A percentile compares a stretch with the other conserved stretches of the same genome.
phyloP scores from a whole-genome alignment of 2,329 filamentous ascomycete species.

The Claviceps africana region DNA sequence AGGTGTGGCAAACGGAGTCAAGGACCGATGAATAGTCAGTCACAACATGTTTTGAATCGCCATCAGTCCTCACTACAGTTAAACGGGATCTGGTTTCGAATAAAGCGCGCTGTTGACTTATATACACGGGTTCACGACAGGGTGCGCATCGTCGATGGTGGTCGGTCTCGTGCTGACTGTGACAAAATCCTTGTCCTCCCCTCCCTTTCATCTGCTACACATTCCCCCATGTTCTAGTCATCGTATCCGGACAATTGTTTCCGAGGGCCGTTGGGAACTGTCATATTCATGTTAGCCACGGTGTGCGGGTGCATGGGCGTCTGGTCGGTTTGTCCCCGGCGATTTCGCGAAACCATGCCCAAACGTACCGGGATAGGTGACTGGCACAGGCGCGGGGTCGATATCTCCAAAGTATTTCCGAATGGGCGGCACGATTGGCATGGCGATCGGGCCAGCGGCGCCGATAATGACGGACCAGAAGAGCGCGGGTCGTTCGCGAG shows the following conservation, averaged over 20 bases:
- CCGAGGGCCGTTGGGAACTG: slow-evolving; percentile 44
- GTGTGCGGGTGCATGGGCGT: neutral
- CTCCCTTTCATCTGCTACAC: neutral
- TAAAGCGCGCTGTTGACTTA: slow-evolving; percentile 4
- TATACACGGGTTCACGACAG: slow-evolving; percentile 4
- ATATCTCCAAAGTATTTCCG: slow-evolving; percentile 60
- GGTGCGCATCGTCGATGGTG: neutral
- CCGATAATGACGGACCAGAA: slow-evolving; percentile 78
- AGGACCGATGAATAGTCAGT: neutral
- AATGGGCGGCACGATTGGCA: slow-evolving; percentile 61
- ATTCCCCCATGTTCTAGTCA: slow-evolving; percentile 25
- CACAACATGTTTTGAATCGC: neutral
- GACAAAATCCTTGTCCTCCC: neutral
- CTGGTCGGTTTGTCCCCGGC: neutral
- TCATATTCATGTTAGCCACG: neutral
- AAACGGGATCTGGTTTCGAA: neutral
- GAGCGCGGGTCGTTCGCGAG: slow-evolving; percentile 76
- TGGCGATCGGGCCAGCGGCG: slow-evolving; percentile 52
- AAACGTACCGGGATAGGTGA: slow-evolving; percentile 80
- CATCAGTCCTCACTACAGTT: neutral
- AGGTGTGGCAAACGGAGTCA: neutral
- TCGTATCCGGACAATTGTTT: slow-evolving; percentile 48
- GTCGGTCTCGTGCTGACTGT: neutral
- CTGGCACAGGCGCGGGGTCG: slow-evolving; percentile 56
- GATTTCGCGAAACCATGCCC: neutral